phyloP scores from a whole-genome alignment of 805 yeast species.

The Pichia scutulata region DNA sequence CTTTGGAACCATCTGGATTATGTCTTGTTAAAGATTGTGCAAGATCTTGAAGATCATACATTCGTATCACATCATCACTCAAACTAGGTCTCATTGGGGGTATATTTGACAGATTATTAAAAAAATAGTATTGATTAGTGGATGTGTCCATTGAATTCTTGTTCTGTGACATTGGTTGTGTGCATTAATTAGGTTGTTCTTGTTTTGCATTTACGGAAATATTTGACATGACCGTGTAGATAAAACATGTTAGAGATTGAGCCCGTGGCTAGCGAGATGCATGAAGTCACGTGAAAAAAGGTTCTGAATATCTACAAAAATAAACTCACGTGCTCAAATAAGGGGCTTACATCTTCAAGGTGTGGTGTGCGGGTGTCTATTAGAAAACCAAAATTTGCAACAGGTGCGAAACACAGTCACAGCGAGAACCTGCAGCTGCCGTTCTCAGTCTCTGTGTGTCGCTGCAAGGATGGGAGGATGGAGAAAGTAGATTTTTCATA shows the following conservation, averaged over 20 bases:
- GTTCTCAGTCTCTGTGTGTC: not conserved
- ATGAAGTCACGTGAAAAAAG: not conserved
- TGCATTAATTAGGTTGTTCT: not conserved
- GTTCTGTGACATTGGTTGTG: not conserved
- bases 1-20: conserved; percentile 83
- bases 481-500: not conserved
- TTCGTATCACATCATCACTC: conserved; percentile 55
- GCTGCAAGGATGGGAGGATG: not conserved
- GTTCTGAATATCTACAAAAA: too few relatives aligned
- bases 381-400: not conserved
- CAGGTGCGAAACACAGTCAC: not conserved
- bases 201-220: too few relatives aligned
- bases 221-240: too few relatives aligned
- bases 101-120: conserved; percentile 27
- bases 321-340: not conserved
- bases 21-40: conserved; percentile 80
- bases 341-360: not conserved
- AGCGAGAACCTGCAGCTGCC: not conserved
- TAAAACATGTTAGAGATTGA: too few relatives aligned
- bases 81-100: conserved; percentile 58
- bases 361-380: not conserved
- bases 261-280: not conserved
- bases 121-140: conserved; percentile 20
- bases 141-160: not conserved
- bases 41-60: conserved; percentile 59